These are phyloP conservation scores for Ophiostoma triangulosporum DNA, from an alignment of 2,329 filamentous ascomycete genomes.

Conservation along the genomic window DNA sequence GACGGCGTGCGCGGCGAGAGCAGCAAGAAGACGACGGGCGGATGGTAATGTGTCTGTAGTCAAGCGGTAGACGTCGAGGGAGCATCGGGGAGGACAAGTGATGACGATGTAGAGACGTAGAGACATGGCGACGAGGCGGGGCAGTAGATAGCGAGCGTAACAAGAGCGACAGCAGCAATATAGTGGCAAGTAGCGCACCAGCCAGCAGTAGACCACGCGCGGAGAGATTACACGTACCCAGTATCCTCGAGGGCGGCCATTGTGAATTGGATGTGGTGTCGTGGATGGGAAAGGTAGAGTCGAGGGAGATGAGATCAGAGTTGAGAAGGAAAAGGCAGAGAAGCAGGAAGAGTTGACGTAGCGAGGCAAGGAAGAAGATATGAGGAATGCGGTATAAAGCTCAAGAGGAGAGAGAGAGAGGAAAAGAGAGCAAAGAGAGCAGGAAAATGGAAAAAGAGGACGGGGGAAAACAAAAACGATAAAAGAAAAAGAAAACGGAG, in stretches of 20 bases:
- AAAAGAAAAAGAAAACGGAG: not conserved
- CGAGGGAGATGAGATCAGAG: not conserved
- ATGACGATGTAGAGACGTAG: not conserved
- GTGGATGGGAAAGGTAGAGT: not conserved
- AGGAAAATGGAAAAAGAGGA: not conserved
- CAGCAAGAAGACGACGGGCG: not conserved
- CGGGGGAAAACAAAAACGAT: not conserved
- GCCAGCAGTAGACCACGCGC: not conserved
- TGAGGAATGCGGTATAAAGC: not conserved
- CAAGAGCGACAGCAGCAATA: not conserved
- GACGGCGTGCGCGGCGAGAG: not conserved
- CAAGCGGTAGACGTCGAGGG: not conserved
- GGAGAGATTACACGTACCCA: not conserved
- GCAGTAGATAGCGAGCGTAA: not conserved
- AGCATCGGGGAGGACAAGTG: not conserved
- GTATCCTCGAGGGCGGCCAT: constrained; percentile 1
- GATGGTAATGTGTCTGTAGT: not conserved
- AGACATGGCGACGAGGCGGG: not conserved
- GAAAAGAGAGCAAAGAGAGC: not conserved
- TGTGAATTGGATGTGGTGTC: not conserved
- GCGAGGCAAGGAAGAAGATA: not conserved
- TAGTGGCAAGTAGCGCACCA: not conserved
- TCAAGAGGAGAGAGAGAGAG: not conserved
- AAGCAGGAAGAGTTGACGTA: not conserved
- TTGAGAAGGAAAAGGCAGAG: not conserved